Conservation (phyloP, 352 stramenopile genomes). For the Pythium oligandrum region DNA sequence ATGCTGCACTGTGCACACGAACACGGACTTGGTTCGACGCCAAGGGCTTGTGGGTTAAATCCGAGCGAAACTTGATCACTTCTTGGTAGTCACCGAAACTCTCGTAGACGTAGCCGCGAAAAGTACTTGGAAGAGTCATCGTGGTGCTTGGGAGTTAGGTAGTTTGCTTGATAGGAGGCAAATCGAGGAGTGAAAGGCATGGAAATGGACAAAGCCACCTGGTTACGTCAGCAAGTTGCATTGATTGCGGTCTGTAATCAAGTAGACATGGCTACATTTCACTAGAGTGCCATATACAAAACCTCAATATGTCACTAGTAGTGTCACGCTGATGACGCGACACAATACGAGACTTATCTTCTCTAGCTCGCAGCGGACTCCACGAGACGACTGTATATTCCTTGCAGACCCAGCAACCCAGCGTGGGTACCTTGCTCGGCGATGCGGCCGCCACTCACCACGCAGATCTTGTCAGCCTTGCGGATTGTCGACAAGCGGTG, state of each 20-base stretch:
- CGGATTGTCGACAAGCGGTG: slow-evolving; percentile 49
- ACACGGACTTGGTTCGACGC: slow-evolving; percentile 1
- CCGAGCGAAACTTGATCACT: not conserved
- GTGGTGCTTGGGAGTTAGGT: not conserved
- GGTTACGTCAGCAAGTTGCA: too few relatives aligned
- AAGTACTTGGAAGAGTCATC: slow-evolving; percentile 1
- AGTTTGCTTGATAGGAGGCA: too few relatives aligned
- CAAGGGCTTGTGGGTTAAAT: not conserved
- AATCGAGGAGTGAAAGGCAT: too few relatives aligned
- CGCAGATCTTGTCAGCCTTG: slow-evolving; percentile 42
- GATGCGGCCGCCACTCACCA: too few relatives aligned
- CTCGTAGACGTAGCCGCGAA: slow-evolving; percentile 2
- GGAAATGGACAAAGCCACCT: too few relatives aligned
- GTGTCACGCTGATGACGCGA: too few relatives aligned
- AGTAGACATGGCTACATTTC: too few relatives aligned
- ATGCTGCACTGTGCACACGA: slow-evolving; percentile 1
- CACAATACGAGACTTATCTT: too few relatives aligned
- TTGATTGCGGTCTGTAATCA: too few relatives aligned
- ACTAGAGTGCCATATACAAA: too few relatives aligned
- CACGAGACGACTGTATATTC: slow-evolving; percentile 41
- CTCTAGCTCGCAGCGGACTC: slow-evolving; percentile 8
- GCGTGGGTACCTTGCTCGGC: slow-evolving; percentile 33
- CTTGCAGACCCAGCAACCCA: slow-evolving; percentile 44
- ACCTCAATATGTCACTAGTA: too few relatives aligned
- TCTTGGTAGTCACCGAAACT: not conserved